phyloP scores from a whole-genome alignment of 2,329 filamentous ascomycete species.

The Penicillium sp. region DNA sequence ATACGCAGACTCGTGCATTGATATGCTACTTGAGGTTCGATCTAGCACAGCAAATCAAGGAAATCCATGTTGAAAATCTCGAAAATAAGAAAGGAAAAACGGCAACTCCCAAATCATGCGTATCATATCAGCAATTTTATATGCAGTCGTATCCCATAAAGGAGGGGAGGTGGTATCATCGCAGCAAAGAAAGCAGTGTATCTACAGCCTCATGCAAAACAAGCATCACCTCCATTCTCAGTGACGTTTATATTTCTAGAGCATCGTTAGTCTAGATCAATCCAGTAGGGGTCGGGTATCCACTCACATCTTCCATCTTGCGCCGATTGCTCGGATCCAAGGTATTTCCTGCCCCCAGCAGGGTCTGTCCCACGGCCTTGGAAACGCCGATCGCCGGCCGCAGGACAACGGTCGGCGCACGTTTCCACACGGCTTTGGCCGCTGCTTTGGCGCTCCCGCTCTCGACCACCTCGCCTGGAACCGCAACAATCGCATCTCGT shows the following conservation, averaged over 20 bases:
- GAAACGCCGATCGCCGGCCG: slow-evolving; percentile 85
- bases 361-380: slow-evolving; percentile 79
- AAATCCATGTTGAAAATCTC: background rate
- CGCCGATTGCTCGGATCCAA: slow-evolving; percentile 78
- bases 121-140: slow-evolving; percentile 8
- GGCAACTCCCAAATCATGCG: slow-evolving; percentile 9
- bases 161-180: slow-evolving; percentile 16
- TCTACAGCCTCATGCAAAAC: slow-evolving; percentile 6
- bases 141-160: slow-evolving; percentile 8
- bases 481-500: slow-evolving; percentile 86
- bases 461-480: slow-evolving; percentile 87
- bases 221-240: slow-evolving; percentile 13
- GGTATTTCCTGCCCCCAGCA: slow-evolving; percentile 88
- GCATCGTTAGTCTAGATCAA: slow-evolving; percentile 6
- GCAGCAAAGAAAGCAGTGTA: slow-evolving; percentile 5
- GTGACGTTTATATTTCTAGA: slow-evolving; percentile 45
- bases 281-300: background rate
- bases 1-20: background rate
- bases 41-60: background rate
- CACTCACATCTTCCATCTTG: slow-evolving; percentile 81
- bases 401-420: slow-evolving; percentile 89
- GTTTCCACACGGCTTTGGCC: slow-evolving; percentile 69
- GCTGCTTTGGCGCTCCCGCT: slow-evolving; percentile 75
- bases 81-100: too few relatives aligned
- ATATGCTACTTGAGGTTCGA: background rate